A percentile compares a stretch with the other conserved stretches of the same genome.
Evolutionary conservation across 257 asterid species (phyloP).

Genomic region (Cordia subcordata): DNA sequence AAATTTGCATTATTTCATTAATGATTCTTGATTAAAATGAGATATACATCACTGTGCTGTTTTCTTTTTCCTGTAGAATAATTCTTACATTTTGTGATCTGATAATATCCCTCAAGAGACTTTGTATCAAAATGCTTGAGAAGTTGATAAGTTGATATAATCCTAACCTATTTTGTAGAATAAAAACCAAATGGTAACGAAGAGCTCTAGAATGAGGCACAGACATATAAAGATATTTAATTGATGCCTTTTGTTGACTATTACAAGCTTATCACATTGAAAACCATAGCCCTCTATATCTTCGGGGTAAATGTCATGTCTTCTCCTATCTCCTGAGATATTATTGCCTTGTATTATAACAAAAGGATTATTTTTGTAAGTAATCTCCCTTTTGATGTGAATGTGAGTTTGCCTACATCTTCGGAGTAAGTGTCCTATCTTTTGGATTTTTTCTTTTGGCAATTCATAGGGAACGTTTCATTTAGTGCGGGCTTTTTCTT

Average conservation of each 20-base stretch:
- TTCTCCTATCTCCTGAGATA: constrained; percentile 53
- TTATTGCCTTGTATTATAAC: constrained; percentile 56
- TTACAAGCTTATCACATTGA: constrained; percentile 90
- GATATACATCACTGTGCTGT: too few relatives aligned
- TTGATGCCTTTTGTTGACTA: constrained; percentile 96
- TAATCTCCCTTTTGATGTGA: constrained; percentile 94
- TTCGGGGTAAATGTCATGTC: constrained; percentile 74
- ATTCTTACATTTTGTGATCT: not conserved
- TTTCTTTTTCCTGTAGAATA: too few relatives aligned
- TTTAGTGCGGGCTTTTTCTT: too few relatives aligned
- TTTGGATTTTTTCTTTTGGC: too few relatives aligned
- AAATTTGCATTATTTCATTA: too few relatives aligned
- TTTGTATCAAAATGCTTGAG: too few relatives aligned
- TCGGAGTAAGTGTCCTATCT: too few relatives aligned
- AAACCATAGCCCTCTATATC: constrained; percentile 79
- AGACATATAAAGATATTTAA: constrained; percentile 79
- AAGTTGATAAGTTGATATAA: constrained; percentile 12
- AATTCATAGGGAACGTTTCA: too few relatives aligned
- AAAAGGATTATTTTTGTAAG: constrained; percentile 86
- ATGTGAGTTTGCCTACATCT: too few relatives aligned
- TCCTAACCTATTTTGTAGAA: constrained; percentile 48
- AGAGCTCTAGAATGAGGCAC: constrained; percentile 95
- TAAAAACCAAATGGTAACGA: constrained; percentile 93
- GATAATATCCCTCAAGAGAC: too few relatives aligned
- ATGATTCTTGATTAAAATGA: too few relatives aligned